Percentiles rank a stretch among this genome's conserved stretches.
These are phyloP conservation scores for Mycena alexandri DNA, from an alignment of 768 basidiomycete genomes.

Conservation along the genomic window DNA sequence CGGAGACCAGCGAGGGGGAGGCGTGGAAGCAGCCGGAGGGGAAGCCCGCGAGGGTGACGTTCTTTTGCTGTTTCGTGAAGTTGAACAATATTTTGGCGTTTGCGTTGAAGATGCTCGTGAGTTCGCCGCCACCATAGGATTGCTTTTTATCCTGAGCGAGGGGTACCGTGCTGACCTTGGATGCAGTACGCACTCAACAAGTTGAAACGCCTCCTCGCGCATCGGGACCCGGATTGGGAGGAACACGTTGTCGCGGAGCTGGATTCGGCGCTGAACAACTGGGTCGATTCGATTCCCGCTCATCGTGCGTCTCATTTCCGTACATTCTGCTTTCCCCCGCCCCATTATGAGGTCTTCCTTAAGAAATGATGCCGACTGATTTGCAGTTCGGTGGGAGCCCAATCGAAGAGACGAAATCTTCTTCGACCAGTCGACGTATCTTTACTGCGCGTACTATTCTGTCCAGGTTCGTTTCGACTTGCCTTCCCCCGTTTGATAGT, in stretches of 20 bases:
- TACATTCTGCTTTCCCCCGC: no score
- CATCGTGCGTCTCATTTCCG: constrained; percentile 44
- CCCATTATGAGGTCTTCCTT: no score
- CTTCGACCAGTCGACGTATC: constrained; percentile 68
- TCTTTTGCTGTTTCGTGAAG: constrained; percentile 66
- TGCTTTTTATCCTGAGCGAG: neutral
- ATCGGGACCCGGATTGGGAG: constrained; percentile 63
- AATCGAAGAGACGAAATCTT: constrained; percentile 51
- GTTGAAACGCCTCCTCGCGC: constrained; percentile 62
- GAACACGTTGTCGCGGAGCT: constrained; percentile 78
- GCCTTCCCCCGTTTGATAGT: no score
- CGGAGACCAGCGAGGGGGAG: constrained; percentile 38
- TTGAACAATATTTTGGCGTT: constrained; percentile 73
- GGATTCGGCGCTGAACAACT: constrained; percentile 81
- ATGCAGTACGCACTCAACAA: constrained; percentile 76
- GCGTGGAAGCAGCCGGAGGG: constrained; percentile 73
- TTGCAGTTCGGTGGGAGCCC: constrained; percentile 54
- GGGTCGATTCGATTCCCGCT: constrained; percentile 54
- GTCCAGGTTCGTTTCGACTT: constrained; percentile 47
- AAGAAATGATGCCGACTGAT: no score
- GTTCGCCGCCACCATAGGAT: neutral
- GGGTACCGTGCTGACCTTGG: no score
- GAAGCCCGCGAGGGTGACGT: constrained; percentile 66
- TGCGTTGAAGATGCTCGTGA: constrained; percentile 68
- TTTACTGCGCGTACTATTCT: constrained; percentile 59